Conservation (phyloP, 2,329 filamentous ascomycete species). For the Coniochaeta ligniaria region DNA sequence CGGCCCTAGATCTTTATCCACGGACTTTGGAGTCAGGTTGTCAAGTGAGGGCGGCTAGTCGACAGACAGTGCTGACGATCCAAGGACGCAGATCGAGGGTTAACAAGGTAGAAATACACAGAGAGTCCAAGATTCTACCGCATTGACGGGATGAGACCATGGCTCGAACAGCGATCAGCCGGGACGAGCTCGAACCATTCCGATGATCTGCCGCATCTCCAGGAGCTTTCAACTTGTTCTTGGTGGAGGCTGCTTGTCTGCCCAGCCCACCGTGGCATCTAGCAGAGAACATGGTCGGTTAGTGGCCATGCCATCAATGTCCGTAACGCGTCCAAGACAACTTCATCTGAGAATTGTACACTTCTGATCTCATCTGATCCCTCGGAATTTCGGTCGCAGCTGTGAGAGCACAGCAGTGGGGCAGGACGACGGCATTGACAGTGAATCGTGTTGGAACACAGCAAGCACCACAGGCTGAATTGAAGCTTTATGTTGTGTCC, state of each 20-base stretch:
- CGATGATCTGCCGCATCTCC: not conserved
- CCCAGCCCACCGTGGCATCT: not conserved
- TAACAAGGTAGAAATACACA: not conserved
- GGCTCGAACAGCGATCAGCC: not conserved
- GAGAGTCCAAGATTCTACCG: not conserved
- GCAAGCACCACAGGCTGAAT: not conserved
- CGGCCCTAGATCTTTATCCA: not conserved
- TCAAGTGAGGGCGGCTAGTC: not conserved
- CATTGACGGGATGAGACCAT: not conserved
- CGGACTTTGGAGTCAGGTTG: too few species aligned
- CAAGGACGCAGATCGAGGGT: not conserved
- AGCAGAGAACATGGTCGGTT: not conserved
- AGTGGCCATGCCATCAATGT: too few species aligned
- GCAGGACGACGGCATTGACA: not conserved
- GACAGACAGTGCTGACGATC: not conserved
- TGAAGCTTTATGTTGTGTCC: not conserved
- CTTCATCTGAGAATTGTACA: too few species aligned
- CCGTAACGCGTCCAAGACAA: too few species aligned
- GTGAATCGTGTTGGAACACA: not conserved
- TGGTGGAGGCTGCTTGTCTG: too few species aligned
- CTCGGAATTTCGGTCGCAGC: too few species aligned
- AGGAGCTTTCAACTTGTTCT: not conserved
- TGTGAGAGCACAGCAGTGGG: not conserved
- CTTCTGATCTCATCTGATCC: too few species aligned
- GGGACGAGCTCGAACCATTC: not conserved